Conservation (phyloP, 305 asterid species). For the Euphrasia arctica region DNA sequence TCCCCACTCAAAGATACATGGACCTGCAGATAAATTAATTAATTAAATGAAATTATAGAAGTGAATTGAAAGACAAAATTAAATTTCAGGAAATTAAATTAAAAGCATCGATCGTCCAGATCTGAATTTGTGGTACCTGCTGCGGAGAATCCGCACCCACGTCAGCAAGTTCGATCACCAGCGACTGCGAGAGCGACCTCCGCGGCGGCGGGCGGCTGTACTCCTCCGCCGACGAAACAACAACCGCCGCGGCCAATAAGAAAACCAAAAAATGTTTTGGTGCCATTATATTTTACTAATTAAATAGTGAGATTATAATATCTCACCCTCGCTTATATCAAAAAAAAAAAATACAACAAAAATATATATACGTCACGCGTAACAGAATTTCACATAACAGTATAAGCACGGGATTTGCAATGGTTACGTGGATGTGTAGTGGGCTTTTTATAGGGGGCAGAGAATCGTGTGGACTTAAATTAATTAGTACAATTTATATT, state of each 20-base stretch:
- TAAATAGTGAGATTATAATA: no score
- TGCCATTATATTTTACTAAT: not conserved
- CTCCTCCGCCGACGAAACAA: not conserved
- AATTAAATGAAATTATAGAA: not conserved
- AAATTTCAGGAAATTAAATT: no score
- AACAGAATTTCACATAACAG: no score
- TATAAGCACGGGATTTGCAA: no score
- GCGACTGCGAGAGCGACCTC: not conserved
- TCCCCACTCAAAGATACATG: constrained; percentile 53
- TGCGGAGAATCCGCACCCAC: not conserved
- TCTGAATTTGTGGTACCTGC: not conserved
- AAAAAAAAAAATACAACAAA: constrained; percentile 9
- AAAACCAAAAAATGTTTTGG: not conserved
- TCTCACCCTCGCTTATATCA: no score
- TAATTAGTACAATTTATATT: no score
- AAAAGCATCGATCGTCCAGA: no score
- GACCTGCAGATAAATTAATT: constrained; percentile 31
- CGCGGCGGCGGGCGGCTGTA: constrained; percentile 4
- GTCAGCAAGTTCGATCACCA: not conserved
- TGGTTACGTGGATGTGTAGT: no score
- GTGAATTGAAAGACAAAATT: not conserved
- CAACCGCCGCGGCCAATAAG: not conserved
- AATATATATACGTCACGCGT: no score
- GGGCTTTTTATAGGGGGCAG: no score
- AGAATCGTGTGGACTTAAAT: no score